A percentile compares a stretch with the other conserved stretches of the same genome.
These are phyloP conservation scores for Trichoderma parareesei DNA, from an alignment of 495 filamentous ascomycete genomes.

Conservation along the genomic window DNA sequence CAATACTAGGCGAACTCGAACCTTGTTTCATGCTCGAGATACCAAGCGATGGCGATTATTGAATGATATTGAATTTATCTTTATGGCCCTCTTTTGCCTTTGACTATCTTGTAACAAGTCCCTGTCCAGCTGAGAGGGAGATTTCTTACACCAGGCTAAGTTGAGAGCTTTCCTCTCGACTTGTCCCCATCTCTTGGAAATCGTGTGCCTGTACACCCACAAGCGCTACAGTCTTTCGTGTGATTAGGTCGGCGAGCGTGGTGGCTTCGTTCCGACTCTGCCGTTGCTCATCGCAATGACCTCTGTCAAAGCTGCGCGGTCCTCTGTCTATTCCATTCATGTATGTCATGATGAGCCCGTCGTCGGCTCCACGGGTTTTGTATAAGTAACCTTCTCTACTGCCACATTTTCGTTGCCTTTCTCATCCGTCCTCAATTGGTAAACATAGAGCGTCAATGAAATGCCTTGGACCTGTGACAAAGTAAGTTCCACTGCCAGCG, in stretches of 20 bases:
- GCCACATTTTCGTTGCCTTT: constrained; percentile 86
- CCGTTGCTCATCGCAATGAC: not conserved
- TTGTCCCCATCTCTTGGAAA: not conserved
- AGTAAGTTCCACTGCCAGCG: constrained; percentile 7
- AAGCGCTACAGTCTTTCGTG: not conserved
- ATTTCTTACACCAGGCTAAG: not conserved
- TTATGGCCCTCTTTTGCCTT: constrained; percentile 16
- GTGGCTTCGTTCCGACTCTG: constrained; percentile 8
- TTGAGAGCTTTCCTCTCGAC: not conserved
- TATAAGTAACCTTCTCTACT: constrained; percentile 96
- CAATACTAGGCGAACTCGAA: not conserved
- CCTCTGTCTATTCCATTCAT: constrained; percentile 5
- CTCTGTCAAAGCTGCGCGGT: not conserved
- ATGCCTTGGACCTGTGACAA: constrained; percentile 81
- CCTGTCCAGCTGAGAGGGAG: not conserved
- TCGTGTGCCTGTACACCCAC: not conserved
- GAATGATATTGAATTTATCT: constrained; percentile 10
- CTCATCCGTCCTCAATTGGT: constrained; percentile 84
- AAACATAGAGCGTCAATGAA: constrained; percentile 93
- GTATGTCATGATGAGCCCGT: constrained; percentile 29
- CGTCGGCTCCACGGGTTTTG: constrained; percentile 62
- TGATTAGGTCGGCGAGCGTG: constrained; percentile 15
- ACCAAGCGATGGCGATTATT: constrained; percentile 10
- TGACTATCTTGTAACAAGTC: constrained; percentile 13
- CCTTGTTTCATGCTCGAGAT: constrained; percentile 8